Base-by-base conservation (phyloP, 129 eudicot species). In the Glebionis coronaria region DNA sequence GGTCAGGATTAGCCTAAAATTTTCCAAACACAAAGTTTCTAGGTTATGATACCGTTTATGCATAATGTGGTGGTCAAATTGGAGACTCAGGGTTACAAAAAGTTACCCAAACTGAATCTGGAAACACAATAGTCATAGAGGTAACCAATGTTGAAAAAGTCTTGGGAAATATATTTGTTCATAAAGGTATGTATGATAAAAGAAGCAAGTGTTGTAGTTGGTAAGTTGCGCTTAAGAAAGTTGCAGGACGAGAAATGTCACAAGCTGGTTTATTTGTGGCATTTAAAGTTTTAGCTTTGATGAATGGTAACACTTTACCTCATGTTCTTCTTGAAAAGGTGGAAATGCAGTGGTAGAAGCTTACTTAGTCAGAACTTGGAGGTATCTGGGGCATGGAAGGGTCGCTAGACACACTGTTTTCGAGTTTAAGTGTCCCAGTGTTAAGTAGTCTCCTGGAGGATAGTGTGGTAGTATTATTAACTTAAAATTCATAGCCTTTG, bases 191-290 rank as follows among this genome's bases (percentile, higher is more conserved):
- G n/a, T n/a, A n/a, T n/a, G n/a, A n/a, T n/a, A n/a, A n/a, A n/a
- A n/a, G n/a, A n/a, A n/a, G n/a, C n/a, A n/a, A n/a, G n/a, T n/a
- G n/a, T n/a, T n/a, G n/a, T n/a, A n/a, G n/a, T n/a, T n/a, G n/a
- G n/a, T n/a, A 93, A 86, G 79, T 92, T 20, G 98, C 98, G 13
- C 88, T 93, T 29, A 93, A 93, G 72, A 79, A 82, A 57, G 98
- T 93, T 46, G 70, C 86, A 70, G 98, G 98, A 35, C 73, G 84
- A 69, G 98, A 93, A 64, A 88, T 95, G 20, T 93, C 98, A 51
- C 98, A 93, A 79, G 98, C 98, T 60, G 98, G 98, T 71, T 93
- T 96, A 5, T 76, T 93, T 77, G 98, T 93, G 75, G 95, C 96
- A 28, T 93, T 93, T 81, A 96, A 93, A 46, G 44, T 90, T 92